Evolutionary conservation across 768 basidiomycete genomes (phyloP).

Genomic region (Mycena chlorophos): DNA sequence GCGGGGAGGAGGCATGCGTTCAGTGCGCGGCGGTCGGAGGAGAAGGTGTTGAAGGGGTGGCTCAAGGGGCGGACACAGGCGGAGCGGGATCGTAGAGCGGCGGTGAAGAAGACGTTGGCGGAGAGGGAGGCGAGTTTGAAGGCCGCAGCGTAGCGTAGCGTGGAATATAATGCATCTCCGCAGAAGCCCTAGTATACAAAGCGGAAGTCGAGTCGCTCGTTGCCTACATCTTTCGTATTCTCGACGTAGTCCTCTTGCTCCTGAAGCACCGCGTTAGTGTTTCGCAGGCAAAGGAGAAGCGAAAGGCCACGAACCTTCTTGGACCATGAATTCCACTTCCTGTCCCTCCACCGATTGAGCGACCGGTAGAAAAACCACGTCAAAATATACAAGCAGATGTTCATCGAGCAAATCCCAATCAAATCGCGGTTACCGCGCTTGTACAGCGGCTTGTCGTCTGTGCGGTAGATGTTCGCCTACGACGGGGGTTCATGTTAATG

Average conservation of each 20-base stretch:
- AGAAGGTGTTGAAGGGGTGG: slow-evolving; percentile 22
- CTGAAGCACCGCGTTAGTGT: slow-evolving; percentile 32
- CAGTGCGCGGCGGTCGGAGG: slow-evolving; percentile 25
- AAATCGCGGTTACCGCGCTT: background rate
- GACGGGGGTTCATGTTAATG: too few species aligned
- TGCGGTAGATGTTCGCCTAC: background rate
- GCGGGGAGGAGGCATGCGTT: slow-evolving; percentile 47
- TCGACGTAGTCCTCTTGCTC: slow-evolving; percentile 59
- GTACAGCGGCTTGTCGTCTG: background rate
- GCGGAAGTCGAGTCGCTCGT: slow-evolving; percentile 59
- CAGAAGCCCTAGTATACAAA: slow-evolving; percentile 57
- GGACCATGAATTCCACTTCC: background rate
- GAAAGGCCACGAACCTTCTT: background rate
- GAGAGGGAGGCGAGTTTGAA: slow-evolving; percentile 1
- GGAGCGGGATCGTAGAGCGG: slow-evolving; percentile 7
- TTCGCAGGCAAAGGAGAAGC: background rate
- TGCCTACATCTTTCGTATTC: slow-evolving; percentile 63
- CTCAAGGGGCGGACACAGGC: slow-evolving; percentile 4
- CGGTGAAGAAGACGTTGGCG: background rate
- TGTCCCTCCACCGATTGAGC: background rate
- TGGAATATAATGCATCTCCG: too few species aligned
- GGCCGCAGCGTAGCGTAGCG: slow-evolving; percentile 12
- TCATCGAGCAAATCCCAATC: background rate
- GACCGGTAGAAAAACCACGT: background rate
- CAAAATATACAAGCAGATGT: background rate